Evolutionary conservation across 352 stramenopile species (phyloP).

Genomic region (Pythium oligandrum): DNA sequence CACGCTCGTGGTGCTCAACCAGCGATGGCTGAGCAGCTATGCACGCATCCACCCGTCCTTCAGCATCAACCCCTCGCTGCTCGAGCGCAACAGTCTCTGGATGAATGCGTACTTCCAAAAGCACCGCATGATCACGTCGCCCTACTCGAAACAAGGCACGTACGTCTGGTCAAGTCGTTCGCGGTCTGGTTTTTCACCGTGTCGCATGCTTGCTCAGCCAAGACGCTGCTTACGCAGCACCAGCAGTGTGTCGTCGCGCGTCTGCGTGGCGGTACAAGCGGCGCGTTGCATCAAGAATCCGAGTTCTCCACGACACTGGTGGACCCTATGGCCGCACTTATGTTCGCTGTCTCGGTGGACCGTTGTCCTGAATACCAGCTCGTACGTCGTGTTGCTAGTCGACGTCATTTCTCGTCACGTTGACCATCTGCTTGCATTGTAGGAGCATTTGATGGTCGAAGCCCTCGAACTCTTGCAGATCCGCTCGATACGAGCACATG

Average conservation of each 20-base stretch:
- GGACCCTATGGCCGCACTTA: constrained; percentile 57
- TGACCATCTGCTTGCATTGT: not conserved
- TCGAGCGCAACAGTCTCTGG: constrained; percentile 72
- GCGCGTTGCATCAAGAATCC: constrained; percentile 32
- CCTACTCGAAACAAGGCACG: constrained; percentile 47
- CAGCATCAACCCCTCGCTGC: constrained; percentile 40
- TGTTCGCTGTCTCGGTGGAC: constrained; percentile 54
- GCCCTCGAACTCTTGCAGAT: constrained; percentile 49
- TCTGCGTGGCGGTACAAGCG: constrained; percentile 22
- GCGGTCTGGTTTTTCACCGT: not conserved
- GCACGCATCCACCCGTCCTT: constrained; percentile 51
- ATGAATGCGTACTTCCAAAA: constrained; percentile 84
- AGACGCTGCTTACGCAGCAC: constrained; percentile 48
- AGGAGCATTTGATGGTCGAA: constrained; percentile 60
- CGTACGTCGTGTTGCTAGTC: constrained; percentile 19
- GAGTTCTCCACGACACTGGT: constrained; percentile 44
- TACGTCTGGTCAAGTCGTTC: not conserved
- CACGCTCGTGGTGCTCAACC: constrained; percentile 52
- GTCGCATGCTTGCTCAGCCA: constrained; percentile 22
- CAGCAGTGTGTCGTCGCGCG: constrained; percentile 34
- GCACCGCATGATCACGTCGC: constrained; percentile 58
- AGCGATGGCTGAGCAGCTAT: constrained; percentile 60
- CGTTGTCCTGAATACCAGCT: constrained; percentile 57
- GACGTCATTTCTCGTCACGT: not conserved
- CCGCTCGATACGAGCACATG: constrained; percentile 28